These are phyloP conservation scores for Moricandia arvensis DNA, from an alignment of 345 rosid species.

Conservation along the genomic window DNA sequence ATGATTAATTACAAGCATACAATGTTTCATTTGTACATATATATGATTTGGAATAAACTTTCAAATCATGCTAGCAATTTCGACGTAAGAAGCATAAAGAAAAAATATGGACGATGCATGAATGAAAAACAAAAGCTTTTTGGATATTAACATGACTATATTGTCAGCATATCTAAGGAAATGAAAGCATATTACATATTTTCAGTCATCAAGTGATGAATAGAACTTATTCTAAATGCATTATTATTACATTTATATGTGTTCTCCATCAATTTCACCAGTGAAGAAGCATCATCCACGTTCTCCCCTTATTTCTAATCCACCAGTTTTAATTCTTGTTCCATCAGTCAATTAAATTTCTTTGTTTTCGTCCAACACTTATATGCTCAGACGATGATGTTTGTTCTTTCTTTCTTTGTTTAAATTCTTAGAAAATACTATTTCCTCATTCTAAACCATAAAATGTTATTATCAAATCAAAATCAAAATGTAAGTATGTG, in stretches of 20 bases:
- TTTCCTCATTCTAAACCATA: slow-evolving; percentile 24
- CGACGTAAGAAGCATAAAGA: slow-evolving; percentile 7
- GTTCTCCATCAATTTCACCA: slow-evolving; percentile 30
- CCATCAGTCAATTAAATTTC: slow-evolving; percentile 14
- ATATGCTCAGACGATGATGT: background rate
- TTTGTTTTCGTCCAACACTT: slow-evolving; percentile 2
- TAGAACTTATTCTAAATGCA: slow-evolving; percentile 35
- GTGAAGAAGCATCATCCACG: slow-evolving; percentile 31
- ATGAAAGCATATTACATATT: slow-evolving; percentile 25
- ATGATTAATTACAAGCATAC: background rate
- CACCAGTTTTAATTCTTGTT: slow-evolving; percentile 30
- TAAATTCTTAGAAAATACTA: slow-evolving; percentile 19
- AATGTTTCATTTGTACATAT: background rate
- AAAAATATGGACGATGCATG: slow-evolving; percentile 17
- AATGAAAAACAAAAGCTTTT: slow-evolving; percentile 12
- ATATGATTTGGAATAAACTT: slow-evolving; percentile 10
- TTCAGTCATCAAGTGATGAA: slow-evolving; percentile 23
- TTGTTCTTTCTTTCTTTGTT: slow-evolving; percentile 8
- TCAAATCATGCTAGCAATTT: slow-evolving; percentile 12
- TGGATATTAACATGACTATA: background rate
- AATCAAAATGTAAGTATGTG: background rate
- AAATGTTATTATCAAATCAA: slow-evolving; percentile 29
- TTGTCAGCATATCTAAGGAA: background rate
- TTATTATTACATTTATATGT: slow-evolving; percentile 10
- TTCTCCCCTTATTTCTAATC: slow-evolving; percentile 12